Conservation (phyloP, 2,329 filamentous ascomycete species). For the Coniella vitis region DNA sequence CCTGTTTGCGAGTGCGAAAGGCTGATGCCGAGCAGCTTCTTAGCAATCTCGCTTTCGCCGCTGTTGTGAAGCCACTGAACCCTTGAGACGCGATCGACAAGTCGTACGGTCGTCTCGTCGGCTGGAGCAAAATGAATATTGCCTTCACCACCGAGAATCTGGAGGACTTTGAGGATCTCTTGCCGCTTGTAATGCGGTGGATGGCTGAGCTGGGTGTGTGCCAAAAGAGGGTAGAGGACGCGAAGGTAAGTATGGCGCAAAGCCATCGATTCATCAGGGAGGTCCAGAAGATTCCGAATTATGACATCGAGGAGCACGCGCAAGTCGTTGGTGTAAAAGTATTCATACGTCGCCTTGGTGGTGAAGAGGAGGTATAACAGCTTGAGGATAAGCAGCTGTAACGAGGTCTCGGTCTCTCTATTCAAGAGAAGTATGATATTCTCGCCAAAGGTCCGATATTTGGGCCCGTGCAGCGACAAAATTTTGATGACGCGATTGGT, state of each 20-base stretch:
- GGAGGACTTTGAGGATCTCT: conserved; percentile 71
- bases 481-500: conserved; percentile 95
- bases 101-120: conserved; percentile 70
- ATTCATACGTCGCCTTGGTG: conserved; percentile 85
- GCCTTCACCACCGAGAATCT: conserved; percentile 59
- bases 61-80: conserved; percentile 59
- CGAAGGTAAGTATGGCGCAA: conserved; percentile 91
- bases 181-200: conserved; percentile 88
- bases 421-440: conserved; percentile 95
- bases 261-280: conserved; percentile 72
- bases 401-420: conserved; percentile 85
- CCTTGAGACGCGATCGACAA: conserved; percentile 67
- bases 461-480: conserved; percentile 70
- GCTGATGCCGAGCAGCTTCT: conserved; percentile 63
- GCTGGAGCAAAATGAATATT: conserved; percentile 72
- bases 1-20: conserved; percentile 57
- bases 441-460: conserved; percentile 92
- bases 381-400: conserved; percentile 94
- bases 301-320: conserved; percentile 93
- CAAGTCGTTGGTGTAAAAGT: conserved; percentile 97
- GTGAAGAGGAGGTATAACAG: conserved; percentile 93
- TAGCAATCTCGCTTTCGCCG: conserved; percentile 41
- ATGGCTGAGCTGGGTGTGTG: conserved; percentile 82
- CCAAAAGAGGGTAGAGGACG: conserved; percentile 82
- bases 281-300: conserved; percentile 90